Base-by-base conservation (phyloP, 768 basidiomycete genomes). In the Pseudohyphozyma bogoriensis region DNA sequence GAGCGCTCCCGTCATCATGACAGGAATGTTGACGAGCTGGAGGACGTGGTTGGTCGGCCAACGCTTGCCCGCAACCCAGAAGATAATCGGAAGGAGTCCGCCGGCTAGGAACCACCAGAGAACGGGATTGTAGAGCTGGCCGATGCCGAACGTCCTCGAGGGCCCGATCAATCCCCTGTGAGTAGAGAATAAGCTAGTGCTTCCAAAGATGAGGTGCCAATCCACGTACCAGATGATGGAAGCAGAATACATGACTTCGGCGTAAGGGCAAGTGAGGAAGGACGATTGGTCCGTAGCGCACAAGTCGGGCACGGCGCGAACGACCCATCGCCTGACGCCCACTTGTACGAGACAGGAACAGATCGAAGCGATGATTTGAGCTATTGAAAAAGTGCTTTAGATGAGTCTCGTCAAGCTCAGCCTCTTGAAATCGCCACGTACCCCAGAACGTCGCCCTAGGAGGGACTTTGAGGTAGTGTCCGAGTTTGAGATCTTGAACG, bases 401-500 rank as follows among this genome's bases (percentile, higher is more conserved):
- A n/a, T 15, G 15, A 4, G 2, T 26, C 36, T 2, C 20, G 8
- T 37, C 37, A 37, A 18, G 11, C 18, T 37, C 37, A 37, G 18
- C 37, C 11, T 10, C 37, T 10, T 37, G 37, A 37, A n/a, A 42
- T 42, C 6, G 9, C 40, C n/a, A 6, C 0, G 89, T 89, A 12
- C 85, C 81, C 20, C 81, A 63, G 73, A 96, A 96, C 0, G 89
- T 90, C 13, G 86, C 81, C 18, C 92, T 79, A 12, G 93, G 92
- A 1, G 92, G 87, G 16, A 96, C 83, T 76, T 97, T 97, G 78
- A 95, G 83, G 72, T 97, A 97, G 72, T 96, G 93, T 0, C 91
- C 93, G 28, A 47, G 24, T 72, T 91, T 91, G 65, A 91, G 75
- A 73, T 91, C 89, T 70, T 89, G 87, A 7, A 88, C 82, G 70